These are phyloP conservation scores for Mycena sp. DNA, from an alignment of 1,284 basidiomycete genomes.

Conservation along the genomic window DNA sequence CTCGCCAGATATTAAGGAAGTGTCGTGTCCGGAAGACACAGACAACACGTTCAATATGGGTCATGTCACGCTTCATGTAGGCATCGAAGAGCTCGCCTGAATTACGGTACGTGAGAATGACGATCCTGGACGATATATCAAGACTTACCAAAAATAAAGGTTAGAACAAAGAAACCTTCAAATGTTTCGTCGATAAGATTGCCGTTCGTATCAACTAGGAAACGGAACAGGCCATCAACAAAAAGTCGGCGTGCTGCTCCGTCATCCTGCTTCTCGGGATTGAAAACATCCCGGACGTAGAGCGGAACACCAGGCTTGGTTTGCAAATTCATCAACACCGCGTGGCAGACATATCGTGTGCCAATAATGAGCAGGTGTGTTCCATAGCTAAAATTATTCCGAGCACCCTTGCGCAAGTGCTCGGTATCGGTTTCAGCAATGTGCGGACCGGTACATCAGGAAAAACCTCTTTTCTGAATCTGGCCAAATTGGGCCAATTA, in stretches of 20 bases:
- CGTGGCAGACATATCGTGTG: too few relatives aligned
- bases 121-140: background rate
- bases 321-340: too few relatives aligned
- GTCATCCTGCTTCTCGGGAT: slow-evolving; percentile 3
- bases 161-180: slow-evolving; percentile 6
- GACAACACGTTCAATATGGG: slow-evolving; percentile 6
- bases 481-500: too few relatives aligned
- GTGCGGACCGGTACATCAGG: too few relatives aligned
- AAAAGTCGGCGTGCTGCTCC: background rate
- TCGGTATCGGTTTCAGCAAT: too few relatives aligned
- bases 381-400: too few relatives aligned
- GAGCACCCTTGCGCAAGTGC: too few relatives aligned
- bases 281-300: background rate
- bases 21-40: slow-evolving; percentile 11
- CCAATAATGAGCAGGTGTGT: too few relatives aligned
- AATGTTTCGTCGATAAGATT: background rate
- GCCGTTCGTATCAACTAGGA: background rate
- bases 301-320: too few relatives aligned
- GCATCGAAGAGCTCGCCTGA: slow-evolving; percentile 11
- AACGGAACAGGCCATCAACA: background rate
- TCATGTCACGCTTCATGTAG: slow-evolving; percentile 6
- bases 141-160: slow-evolving; percentile 4
- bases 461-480: too few relatives aligned
- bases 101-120: background rate
- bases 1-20: slow-evolving; percentile 10